Percentiles rank a stretch among this genome's conserved stretches.
Evolutionary conservation across 2,329 filamentous ascomycete species (phyloP).

Genomic region (Myrmaecium sp.): DNA sequence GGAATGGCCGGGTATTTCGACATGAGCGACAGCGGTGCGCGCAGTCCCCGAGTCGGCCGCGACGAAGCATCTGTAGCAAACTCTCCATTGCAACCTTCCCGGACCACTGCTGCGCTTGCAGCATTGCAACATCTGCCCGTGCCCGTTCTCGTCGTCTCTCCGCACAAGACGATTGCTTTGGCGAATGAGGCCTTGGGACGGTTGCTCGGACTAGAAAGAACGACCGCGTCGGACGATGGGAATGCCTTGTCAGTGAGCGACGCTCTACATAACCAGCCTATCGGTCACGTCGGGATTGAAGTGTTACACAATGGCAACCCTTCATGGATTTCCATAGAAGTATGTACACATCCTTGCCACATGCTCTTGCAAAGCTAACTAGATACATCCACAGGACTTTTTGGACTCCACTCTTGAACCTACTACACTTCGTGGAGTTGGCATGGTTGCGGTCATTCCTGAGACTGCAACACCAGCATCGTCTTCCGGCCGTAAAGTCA

Average conservation of each 20-base stretch:
- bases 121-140: slow-evolving; percentile 60
- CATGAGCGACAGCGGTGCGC: slow-evolving; percentile 8
- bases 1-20: slow-evolving; percentile 20
- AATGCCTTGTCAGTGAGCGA: slow-evolving; percentile 33
- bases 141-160: slow-evolving; percentile 51
- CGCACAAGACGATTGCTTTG: slow-evolving; percentile 50
- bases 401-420: slow-evolving; percentile 27
- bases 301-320: slow-evolving; percentile 49
- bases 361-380: no score
- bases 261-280: slow-evolving; percentile 43
- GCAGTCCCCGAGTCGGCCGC: slow-evolving; percentile 13
- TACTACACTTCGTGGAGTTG: no score
- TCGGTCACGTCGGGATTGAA: slow-evolving; percentile 57
- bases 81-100: no score
- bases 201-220: slow-evolving; percentile 42
- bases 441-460: no score
- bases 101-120: slow-evolving; percentile 17
- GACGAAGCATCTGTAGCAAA: slow-evolving; percentile 15
- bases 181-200: slow-evolving; percentile 63
- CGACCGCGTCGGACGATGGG: slow-evolving; percentile 20
- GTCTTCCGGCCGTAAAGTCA: no score
- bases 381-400: slow-evolving; percentile 17
- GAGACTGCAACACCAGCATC: no score
- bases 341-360: no score
- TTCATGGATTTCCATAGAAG: no score